Evolutionary conservation across 495 filamentous ascomycete genomes (phyloP).

Genomic region (Poronia punctata): DNA sequence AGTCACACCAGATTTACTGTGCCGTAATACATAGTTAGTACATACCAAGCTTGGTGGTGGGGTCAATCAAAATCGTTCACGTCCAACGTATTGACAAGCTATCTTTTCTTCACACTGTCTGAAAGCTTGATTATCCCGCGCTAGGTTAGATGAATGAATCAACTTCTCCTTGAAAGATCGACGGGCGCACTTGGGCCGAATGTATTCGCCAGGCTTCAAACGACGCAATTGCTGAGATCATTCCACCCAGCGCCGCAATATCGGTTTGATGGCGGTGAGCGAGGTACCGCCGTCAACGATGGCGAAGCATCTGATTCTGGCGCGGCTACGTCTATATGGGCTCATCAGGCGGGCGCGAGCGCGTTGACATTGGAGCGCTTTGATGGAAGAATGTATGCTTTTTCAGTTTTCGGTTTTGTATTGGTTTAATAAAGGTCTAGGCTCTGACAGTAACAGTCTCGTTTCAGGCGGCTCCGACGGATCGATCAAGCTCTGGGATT

Average conservation of each 20-base stretch:
- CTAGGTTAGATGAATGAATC: conserved; percentile 73
- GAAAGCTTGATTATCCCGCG: too few relatives aligned
- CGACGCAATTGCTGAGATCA: conserved; percentile 44
- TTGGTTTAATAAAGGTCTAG: not conserved
- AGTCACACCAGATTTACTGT: too few relatives aligned
- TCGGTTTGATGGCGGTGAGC: conserved; percentile 57
- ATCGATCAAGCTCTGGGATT: conserved; percentile 76
- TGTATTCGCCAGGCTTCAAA: conserved; percentile 56
- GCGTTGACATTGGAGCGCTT: conserved; percentile 68
- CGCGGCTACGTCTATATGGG: conserved; percentile 33
- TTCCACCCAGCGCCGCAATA: conserved; percentile 58
- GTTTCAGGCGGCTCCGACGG: conserved; percentile 77
- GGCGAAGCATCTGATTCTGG: conserved; percentile 14
- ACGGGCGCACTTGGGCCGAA: conserved; percentile 55
- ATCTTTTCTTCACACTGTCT: too few relatives aligned
- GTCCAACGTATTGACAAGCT: too few relatives aligned
- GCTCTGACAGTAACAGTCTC: conserved; percentile 44
- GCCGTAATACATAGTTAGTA: too few relatives aligned
- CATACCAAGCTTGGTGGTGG: too few relatives aligned
- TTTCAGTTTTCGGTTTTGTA: not conserved
- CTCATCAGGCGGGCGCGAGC: conserved; percentile 71
- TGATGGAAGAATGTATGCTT: conserved; percentile 64
- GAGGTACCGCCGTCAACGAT: conserved; percentile 17
- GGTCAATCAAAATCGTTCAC: too few relatives aligned
- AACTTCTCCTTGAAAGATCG: conserved; percentile 64